These are phyloP conservation scores for Candida buenavistaensis DNA, from an alignment of 1,139 yeast species.

Conservation along the genomic window DNA sequence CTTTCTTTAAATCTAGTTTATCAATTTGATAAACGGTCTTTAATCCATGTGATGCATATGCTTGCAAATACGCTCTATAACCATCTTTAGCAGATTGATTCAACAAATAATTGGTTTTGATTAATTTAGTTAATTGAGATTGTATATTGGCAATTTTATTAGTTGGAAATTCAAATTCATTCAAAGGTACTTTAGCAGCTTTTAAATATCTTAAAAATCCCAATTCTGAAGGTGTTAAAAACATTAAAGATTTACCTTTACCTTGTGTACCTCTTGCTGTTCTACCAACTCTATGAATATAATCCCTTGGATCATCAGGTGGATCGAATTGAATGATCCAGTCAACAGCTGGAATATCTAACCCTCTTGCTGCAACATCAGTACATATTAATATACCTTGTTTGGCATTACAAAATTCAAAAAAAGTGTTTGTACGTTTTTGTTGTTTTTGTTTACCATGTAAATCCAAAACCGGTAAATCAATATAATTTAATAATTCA, in stretches of 20 bases:
- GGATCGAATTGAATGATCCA: constrained; percentile 98
- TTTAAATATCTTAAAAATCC: constrained; percentile 93
- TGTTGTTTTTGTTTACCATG: constrained; percentile 99
- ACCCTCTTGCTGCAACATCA: constrained; percentile 97
- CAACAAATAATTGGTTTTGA: constrained; percentile 88
- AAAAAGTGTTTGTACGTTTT: constrained; percentile 94
- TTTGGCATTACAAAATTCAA: constrained; percentile 95
- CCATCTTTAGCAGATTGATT: constrained; percentile 98
- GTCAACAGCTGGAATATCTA: constrained; percentile 95
- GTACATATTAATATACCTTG: constrained; percentile 93
- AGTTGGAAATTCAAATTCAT: constrained; percentile 94
- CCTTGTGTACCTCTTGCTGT: constrained; percentile 95
- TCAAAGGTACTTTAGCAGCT: constrained; percentile 95
- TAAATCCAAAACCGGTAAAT: constrained; percentile 89
- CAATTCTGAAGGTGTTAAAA: constrained; percentile 87
- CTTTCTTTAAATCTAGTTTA: constrained; percentile 89
- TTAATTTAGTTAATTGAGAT: constrained; percentile 85
- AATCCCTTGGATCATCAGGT: constrained; percentile 98
- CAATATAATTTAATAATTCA: constrained; percentile 91
- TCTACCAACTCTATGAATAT: constrained; percentile 97
- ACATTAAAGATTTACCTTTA: constrained; percentile 92
- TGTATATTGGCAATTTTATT: constrained; percentile 95
- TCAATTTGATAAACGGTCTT: constrained; percentile 96
- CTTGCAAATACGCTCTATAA: constrained; percentile 92
- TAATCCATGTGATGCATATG: constrained; percentile 93